Evolutionary conservation across 2,329 filamentous ascomycete species (phyloP).

Genomic region (Neonectria faginata): DNA sequence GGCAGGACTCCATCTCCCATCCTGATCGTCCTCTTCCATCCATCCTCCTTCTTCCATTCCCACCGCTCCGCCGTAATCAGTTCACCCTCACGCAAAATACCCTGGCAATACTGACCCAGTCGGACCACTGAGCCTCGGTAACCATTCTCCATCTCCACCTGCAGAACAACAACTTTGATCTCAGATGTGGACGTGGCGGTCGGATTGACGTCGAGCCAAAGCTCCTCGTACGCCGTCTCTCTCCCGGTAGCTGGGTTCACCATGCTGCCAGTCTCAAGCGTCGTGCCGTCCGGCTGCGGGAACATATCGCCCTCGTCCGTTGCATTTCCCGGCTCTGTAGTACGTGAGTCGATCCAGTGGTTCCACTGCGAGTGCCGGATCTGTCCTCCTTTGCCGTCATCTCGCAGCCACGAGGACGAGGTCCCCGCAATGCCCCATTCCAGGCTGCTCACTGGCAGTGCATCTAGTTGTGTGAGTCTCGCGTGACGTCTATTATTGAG

Average conservation of each 20-base stretch:
- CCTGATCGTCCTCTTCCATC: slow-evolving; percentile 53
- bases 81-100: slow-evolving; percentile 60
- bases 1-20: slow-evolving; percentile 52
- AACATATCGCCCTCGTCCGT: slow-evolving; percentile 70
- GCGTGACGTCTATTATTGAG: background rate
- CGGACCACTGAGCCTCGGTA: slow-evolving; percentile 64
- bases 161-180: slow-evolving; percentile 25
- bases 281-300: slow-evolving; percentile 53
- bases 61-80: slow-evolving; percentile 65
- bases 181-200: slow-evolving; percentile 32
- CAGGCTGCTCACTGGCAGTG: slow-evolving; percentile 52
- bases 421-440: slow-evolving; percentile 76
- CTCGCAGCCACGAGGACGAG: slow-evolving; percentile 53
- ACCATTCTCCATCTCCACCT: slow-evolving; percentile 30
- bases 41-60: slow-evolving; percentile 53
- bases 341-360: slow-evolving; percentile 71
- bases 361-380: slow-evolving; percentile 60
- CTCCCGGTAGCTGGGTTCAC: slow-evolving; percentile 65
- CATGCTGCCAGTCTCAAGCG: slow-evolving; percentile 71
- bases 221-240: slow-evolving; percentile 71
- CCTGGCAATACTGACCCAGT: slow-evolving; percentile 68
- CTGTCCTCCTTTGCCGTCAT: slow-evolving; percentile 42
- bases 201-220: slow-evolving; percentile 67
- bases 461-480: slow-evolving; percentile 29
- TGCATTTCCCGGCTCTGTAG: slow-evolving; percentile 51